Evolutionary conservation across 768 basidiomycete genomes (phyloP).

Genomic region (Tulasnella sp.): DNA sequence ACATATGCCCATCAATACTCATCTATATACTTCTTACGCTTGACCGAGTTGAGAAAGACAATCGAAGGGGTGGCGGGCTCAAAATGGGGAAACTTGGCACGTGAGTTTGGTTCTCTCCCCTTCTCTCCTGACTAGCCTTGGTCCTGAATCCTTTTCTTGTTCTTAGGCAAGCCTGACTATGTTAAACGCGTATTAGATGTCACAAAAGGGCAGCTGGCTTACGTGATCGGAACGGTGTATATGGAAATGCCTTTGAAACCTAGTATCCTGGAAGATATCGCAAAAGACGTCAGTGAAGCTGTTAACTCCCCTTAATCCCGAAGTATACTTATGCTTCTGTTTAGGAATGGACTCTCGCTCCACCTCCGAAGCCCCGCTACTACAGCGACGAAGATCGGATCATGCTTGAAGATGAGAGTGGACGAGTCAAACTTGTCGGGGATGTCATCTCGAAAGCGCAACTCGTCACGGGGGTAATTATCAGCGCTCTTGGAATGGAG

Average conservation of each 20-base stretch:
- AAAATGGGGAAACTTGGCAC: conserved; percentile 41
- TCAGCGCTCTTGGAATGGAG: conserved; percentile 84
- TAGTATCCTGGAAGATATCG: conserved; percentile 93
- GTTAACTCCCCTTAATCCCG: neutral
- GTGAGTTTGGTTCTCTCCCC: conserved; percentile 23
- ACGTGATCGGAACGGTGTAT: conserved; percentile 89
- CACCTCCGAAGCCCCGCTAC: conserved; percentile 64
- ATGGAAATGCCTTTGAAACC: conserved; percentile 99
- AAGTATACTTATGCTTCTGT: neutral
- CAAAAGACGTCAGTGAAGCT: conserved; percentile 62
- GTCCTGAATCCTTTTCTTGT: neutral
- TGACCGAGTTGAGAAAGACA: conserved; percentile 38
- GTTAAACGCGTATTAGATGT: conserved; percentile 84
- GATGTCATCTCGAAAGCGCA: conserved; percentile 42
- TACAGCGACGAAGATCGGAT: conserved; percentile 66
- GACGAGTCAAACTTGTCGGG: conserved; percentile 81
- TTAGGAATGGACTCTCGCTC: conserved; percentile 83
- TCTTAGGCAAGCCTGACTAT: conserved; percentile 52
- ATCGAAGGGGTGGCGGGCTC: conserved; percentile 41
- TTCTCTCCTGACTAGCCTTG: no score
- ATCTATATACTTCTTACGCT: conserved; percentile 57
- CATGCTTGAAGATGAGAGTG: conserved; percentile 94
- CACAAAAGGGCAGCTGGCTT: conserved; percentile 73
- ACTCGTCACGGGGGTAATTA: conserved; percentile 85
- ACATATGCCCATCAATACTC: conserved; percentile 62